A percentile compares a stretch with the other conserved stretches of the same genome.
phyloP scores from a whole-genome alignment of 2,329 filamentous ascomycete genomes.

The Bisporella sp. region DNA sequence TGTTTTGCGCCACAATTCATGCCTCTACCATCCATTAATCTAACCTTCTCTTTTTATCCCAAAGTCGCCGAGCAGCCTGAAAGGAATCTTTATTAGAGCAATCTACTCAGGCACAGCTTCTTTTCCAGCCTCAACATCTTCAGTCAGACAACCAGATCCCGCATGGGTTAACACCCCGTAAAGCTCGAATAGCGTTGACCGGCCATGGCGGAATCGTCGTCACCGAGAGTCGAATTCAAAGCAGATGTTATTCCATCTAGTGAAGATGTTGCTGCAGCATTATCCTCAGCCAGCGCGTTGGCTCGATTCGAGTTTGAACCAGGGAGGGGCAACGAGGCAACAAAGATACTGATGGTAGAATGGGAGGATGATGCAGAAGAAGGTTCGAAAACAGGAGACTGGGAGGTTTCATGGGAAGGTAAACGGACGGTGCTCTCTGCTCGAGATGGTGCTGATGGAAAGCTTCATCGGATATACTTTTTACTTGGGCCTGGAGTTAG shows the following conservation, averaged over 20 bases:
- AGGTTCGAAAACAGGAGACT: constrained; percentile 37
- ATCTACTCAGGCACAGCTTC: constrained; percentile 2
- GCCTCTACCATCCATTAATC: neutral
- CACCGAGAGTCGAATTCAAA: constrained; percentile 19
- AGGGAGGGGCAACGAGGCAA: constrained; percentile 71
- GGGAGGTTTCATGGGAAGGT: constrained; percentile 79
- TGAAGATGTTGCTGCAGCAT: constrained; percentile 28
- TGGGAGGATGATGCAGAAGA: constrained; percentile 57
- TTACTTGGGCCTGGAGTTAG: constrained; percentile 65
- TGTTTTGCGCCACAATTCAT: constrained; percentile 2
- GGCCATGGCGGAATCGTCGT: constrained; percentile 20
- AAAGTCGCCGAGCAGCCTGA: constrained; percentile 16
- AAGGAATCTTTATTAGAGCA: constrained; percentile 1
- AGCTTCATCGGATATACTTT: constrained; percentile 64
- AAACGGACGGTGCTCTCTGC: constrained; percentile 63
- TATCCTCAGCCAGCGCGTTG: constrained; percentile 51
- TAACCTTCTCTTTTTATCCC: constrained; percentile 1
- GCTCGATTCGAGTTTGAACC: constrained; percentile 84
- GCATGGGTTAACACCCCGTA: constrained; percentile 18
- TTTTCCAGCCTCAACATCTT: constrained; percentile 6
- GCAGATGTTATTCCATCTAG: constrained; percentile 16
- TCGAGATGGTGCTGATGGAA: constrained; percentile 28
- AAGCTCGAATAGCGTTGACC: constrained; percentile 13
- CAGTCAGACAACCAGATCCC: constrained; percentile 3
- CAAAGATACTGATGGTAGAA: constrained; percentile 89